Evolutionary conservation across 805 yeast genomes (phyloP).

Genomic region (Wickerhamiella kurtzmanii): DNA sequence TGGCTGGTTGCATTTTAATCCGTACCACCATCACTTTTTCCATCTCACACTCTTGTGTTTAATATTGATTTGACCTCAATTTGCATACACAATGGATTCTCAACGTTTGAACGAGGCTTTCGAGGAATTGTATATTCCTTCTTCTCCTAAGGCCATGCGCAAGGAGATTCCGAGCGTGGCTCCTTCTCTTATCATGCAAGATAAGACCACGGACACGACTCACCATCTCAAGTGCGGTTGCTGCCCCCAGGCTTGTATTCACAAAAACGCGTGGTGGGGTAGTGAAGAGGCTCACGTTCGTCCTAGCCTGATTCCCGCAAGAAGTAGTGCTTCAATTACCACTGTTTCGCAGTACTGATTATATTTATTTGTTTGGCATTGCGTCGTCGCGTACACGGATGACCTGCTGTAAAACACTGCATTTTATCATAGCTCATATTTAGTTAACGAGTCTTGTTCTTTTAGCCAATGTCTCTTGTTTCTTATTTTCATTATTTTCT

Average conservation of each 20-base stretch:
- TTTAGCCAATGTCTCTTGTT: not conserved
- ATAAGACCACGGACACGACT: constrained; percentile 38
- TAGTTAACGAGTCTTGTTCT: too few relatives aligned
- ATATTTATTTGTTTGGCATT: constrained; percentile 1
- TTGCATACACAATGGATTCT: constrained; percentile 32
- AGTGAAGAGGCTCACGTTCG: constrained; percentile 16
- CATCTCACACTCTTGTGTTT: too few relatives aligned
- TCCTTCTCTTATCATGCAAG: constrained; percentile 47
- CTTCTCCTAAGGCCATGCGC: constrained; percentile 17
- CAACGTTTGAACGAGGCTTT: constrained; percentile 28
- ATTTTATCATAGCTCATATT: not conserved
- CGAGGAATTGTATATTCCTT: constrained; percentile 38
- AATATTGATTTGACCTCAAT: not conserved
- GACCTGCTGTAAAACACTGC: too few relatives aligned
- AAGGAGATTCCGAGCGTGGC: constrained; percentile 36
- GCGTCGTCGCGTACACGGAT: not conserved
- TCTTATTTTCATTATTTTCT: not conserved
- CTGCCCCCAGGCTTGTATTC: constrained; percentile 30
- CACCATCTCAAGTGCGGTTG: constrained; percentile 33
- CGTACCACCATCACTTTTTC: not conserved
- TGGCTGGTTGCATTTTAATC: not conserved
- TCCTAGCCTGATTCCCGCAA: constrained; percentile 17
- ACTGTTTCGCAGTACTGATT: constrained; percentile 10
- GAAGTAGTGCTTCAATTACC: constrained; percentile 14
- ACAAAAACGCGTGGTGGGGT: constrained; percentile 29